Percentiles rank a stretch among this genome's conserved stretches.
Conservation (phyloP, 768 basidiomycete species). For the Mycena albidolilacea region DNA sequence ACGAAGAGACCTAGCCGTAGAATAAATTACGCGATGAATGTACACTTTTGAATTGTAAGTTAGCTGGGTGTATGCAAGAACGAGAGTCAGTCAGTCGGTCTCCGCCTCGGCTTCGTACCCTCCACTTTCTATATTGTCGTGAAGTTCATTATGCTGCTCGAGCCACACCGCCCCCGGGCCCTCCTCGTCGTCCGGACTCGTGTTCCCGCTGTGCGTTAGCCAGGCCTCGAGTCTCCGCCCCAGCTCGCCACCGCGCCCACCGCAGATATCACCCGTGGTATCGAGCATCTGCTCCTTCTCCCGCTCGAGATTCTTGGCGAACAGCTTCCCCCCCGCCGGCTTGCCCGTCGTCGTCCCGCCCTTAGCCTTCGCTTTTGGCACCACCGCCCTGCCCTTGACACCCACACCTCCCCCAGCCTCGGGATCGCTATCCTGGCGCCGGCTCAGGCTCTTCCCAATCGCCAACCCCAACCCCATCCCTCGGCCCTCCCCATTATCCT, state of each 20-base stretch:
- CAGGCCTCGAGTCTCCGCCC: constrained; percentile 84
- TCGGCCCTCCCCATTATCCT: neutral
- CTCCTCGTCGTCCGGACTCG: constrained; percentile 30
- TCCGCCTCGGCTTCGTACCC: constrained; percentile 19
- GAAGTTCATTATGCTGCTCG: neutral
- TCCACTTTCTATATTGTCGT: neutral
- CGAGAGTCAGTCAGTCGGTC: neutral
- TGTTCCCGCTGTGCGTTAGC: constrained; percentile 65
- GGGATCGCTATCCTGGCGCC: constrained; percentile 27
- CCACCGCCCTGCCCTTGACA: constrained; percentile 23
- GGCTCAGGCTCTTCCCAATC: constrained; percentile 32
- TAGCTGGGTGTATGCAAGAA: neutral
- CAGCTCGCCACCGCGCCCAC: constrained; percentile 84
- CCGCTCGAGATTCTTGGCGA: constrained; percentile 65
- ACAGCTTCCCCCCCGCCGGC: constrained; percentile 61
- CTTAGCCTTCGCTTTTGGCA: constrained; percentile 31
- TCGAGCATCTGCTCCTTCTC: constrained; percentile 81
- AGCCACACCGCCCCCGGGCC: neutral
- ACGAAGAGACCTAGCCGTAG: constrained; percentile 13
- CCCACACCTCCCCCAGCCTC: neutral
- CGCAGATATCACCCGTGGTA: constrained; percentile 82
- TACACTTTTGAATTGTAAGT: constrained; percentile 28
- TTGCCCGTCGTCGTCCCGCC: constrained; percentile 48
- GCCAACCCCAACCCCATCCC: neutral
- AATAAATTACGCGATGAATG: constrained; percentile 26